Evolutionary conservation across 139 green algal species (phyloP).

Genomic region (Tetradesmus obliquus): DNA sequence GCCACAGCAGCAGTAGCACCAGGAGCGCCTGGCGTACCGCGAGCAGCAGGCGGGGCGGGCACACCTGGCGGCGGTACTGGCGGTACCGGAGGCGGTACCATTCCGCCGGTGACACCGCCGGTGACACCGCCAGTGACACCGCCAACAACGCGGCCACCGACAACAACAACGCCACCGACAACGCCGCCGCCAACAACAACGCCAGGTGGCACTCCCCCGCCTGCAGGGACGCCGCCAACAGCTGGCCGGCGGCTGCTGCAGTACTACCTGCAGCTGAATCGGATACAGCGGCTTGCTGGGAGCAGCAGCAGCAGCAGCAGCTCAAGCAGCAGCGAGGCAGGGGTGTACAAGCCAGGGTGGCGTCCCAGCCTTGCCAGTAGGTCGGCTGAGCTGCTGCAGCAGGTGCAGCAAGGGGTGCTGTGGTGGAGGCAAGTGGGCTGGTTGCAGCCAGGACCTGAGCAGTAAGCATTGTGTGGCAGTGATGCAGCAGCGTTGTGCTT

Average conservation of each 20-base stretch:
- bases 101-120: neutral
- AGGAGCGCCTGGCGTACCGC: neutral
- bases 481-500: too few species aligned
- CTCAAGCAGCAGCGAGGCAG: neutral
- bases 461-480: too few species aligned
- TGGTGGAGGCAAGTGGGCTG: neutral
- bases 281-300: neutral
- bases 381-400: neutral
- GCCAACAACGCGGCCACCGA: neutral
- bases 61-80: neutral
- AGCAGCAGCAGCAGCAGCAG: neutral
- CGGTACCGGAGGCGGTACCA: neutral
- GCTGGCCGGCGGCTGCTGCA: neutral
- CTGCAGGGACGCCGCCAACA: too few species aligned
- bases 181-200: neutral
- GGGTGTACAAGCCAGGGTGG: neutral
- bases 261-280: neutral
- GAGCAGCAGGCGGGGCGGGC: too few species aligned
- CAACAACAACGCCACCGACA: too few species aligned
- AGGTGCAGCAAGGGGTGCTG: neutral
- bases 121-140: neutral
- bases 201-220: too few species aligned
- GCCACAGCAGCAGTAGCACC: slow-evolving; percentile 3
- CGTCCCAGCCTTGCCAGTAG: neutral
- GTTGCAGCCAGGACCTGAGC: neutral